Percentiles rank a stretch among this genome's conserved stretches.
phyloP scores from a whole-genome alignment of 306 rosid species.

The Astragalus membranaceus region DNA sequence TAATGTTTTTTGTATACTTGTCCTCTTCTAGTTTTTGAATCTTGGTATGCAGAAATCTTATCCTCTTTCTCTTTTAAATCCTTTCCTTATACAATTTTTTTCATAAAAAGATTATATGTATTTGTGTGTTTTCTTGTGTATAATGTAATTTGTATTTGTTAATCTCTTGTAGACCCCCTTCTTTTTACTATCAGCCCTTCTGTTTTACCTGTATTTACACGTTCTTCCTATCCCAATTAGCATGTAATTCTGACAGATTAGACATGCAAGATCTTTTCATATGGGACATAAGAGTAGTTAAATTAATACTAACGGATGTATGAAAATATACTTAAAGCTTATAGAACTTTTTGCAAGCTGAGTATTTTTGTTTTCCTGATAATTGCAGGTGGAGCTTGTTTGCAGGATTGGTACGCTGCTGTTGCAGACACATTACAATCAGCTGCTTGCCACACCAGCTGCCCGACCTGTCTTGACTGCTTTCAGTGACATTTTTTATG shows the following conservation, averaged over 20 bases:
- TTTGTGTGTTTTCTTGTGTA: background rate
- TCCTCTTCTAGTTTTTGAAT: background rate
- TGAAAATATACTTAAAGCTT: background rate
- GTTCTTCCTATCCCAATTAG: background rate
- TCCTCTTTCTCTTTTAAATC: background rate
- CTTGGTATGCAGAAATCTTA: background rate
- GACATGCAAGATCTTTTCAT: background rate
- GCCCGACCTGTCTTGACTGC: constrained; percentile 64
- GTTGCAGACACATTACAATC: constrained; percentile 70
- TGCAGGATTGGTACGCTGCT: constrained; percentile 68
- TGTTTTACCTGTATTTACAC: background rate
- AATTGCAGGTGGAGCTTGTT: constrained; percentile 82
- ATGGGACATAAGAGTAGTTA: background rate
- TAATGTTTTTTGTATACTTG: background rate
- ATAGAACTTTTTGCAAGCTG: background rate
- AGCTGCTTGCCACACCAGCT: constrained; percentile 67
- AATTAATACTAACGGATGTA: background rate
- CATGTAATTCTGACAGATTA: background rate
- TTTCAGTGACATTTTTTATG: constrained; percentile 59
- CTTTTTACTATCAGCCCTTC: background rate
- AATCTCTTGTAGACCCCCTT: background rate
- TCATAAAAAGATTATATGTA: background rate
- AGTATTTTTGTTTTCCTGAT: background rate
- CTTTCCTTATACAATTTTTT: background rate
- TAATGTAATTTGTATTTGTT: background rate